A percentile compares a stretch with the other conserved stretches of the same genome.
These are phyloP conservation scores for Fusarium dlaminii DNA, from an alignment of 2,329 filamentous ascomycete species.

Conservation along the genomic window DNA sequence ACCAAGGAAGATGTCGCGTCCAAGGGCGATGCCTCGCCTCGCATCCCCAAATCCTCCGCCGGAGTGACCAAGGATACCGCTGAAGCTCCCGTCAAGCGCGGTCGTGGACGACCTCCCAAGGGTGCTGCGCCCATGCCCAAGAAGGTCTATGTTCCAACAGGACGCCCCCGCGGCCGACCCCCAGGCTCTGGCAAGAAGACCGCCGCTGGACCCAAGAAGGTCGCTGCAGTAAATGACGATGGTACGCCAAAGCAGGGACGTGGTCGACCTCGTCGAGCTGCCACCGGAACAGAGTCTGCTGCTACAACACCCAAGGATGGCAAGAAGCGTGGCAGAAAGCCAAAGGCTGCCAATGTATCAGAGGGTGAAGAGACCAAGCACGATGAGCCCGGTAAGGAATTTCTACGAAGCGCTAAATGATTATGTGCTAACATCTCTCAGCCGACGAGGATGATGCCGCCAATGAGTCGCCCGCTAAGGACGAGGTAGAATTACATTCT, in stretches of 20 bases:
- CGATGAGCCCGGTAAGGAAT: not conserved
- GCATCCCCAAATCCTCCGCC: constrained; percentile 44
- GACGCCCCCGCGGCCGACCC: constrained; percentile 60
- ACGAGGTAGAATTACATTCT: constrained; percentile 43
- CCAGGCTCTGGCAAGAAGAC: constrained; percentile 51
- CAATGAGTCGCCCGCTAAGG: constrained; percentile 26
- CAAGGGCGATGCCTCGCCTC: constrained; percentile 29
- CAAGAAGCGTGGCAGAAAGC: constrained; percentile 43
- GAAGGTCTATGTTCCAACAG: constrained; percentile 50
- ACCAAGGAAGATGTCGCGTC: constrained; percentile 45
- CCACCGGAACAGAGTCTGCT: constrained; percentile 14
- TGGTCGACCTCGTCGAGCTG: constrained; percentile 45
- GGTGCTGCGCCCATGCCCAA: constrained; percentile 39
- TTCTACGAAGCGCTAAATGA: not conserved
- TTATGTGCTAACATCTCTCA: constrained; percentile 7
- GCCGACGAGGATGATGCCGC: constrained; percentile 25
- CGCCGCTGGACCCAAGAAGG: constrained; percentile 17
- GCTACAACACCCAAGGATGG: constrained; percentile 32
- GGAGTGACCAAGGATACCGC: constrained; percentile 53
- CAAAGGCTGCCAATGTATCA: constrained; percentile 37
- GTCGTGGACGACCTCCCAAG: constrained; percentile 55
- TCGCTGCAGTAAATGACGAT: constrained; percentile 4
- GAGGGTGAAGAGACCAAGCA: constrained; percentile 14
- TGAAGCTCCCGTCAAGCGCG: constrained; percentile 48
- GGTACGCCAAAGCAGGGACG: constrained; percentile 27